Evolutionary conservation across 208 protist genomes (phyloP).

Genomic region (Leishmania amazonensis): DNA sequence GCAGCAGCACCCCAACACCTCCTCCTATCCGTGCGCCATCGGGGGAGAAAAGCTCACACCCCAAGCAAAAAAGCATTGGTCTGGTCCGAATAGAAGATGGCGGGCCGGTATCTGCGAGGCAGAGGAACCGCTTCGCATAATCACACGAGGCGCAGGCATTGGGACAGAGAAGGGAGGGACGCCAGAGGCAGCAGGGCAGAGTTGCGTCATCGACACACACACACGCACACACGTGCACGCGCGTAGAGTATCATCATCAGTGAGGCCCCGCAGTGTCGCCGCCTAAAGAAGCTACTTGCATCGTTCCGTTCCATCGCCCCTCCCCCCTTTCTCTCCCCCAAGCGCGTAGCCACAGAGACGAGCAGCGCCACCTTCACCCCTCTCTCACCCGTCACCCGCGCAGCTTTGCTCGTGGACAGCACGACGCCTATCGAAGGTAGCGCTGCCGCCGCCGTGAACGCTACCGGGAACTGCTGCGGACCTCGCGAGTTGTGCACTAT

Average conservation of each 20-base stretch:
- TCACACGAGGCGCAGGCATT: neutral
- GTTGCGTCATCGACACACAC: neutral
- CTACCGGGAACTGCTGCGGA: neutral
- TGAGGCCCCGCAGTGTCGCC: neutral
- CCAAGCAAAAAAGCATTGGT: no score
- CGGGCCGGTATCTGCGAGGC: neutral
- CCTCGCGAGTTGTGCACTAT: neutral
- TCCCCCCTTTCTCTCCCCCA: neutral
- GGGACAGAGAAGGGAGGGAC: neutral
- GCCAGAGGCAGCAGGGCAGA: constrained; percentile 1
- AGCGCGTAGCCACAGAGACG: neutral
- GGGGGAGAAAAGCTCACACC: neutral
- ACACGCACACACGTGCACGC: neutral
- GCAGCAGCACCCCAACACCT: no score
- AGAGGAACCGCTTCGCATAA: neutral
- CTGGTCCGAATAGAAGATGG: neutral
- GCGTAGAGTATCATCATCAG: neutral
- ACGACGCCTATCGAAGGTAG: neutral
- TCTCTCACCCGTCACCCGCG: neutral
- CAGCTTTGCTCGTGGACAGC: neutral
- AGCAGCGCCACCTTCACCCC: neutral
- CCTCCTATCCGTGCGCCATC: neutral
- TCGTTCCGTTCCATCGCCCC: neutral
- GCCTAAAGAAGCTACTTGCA: neutral
- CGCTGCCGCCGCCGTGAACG: neutral